Evolutionary conservation across 768 basidiomycete genomes (phyloP), one percentile per base, ranked within the genome.

Genomic region (Agrocybe praecox): DNA sequence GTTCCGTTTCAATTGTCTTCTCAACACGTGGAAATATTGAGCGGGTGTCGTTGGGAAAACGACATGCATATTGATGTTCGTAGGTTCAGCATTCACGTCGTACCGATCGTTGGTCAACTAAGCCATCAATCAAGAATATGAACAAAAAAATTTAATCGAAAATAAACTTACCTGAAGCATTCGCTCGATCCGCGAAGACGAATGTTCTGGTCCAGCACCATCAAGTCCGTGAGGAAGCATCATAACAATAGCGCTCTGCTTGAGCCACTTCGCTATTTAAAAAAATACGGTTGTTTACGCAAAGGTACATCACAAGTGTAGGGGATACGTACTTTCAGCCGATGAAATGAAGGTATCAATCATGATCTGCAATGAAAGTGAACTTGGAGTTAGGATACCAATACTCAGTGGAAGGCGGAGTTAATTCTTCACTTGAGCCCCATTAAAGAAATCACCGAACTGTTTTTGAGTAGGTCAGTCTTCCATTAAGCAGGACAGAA

Each of bases 371-470:
- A 36, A 12, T 14, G 1, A 11, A 46, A 23, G n/a, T n/a, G n/a
- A n/a, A 36, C 24, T 15, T n/a, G n/a, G n/a, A n/a, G n/a, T n/a
- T 2, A 8, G 12, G 21, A 24, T 44, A 21, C 24, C 26, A 49
- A 4, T 23, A 19, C n/a, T 46, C 40, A 14, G 18, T 22, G 18
- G 7, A 33, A 12, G 40, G 23, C 2, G 7, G 7, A 52, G 21
- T 15, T 26, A 15, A 4, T 14, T 10, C 63, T 68, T 33, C 56
- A 81, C 82, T 72, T 90, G 90, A 11, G 92, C 91, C 2, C 93
- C 93, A 65, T 97, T 96, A 76, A 92, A 90, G 72, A 97, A 97
- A 67, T 96, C 94, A 19, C 94, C 94, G 61, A 95, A 95, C 85
- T 90, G 60, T 6, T 29, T 4, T 40, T 12, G 12, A 40, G n/a